A percentile compares a stretch with the other conserved stretches of the same genome.
Evolutionary conservation across 192 early-diverging fungal genomes (phyloP).

Genomic region (Dissophora ornata): DNA sequence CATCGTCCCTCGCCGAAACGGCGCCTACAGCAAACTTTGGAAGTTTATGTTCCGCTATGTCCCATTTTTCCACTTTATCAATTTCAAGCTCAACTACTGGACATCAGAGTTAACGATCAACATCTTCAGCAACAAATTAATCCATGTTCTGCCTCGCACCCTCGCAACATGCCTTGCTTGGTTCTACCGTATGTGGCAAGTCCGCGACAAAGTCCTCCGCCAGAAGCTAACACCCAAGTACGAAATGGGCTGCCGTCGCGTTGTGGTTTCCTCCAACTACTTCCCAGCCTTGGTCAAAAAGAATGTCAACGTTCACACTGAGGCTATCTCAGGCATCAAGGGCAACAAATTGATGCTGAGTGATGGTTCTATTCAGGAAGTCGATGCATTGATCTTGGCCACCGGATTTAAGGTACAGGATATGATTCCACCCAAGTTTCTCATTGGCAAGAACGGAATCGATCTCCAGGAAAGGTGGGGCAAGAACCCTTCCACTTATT

Average conservation of each 20-base stretch:
- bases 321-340: constrained; percentile 36
- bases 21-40: constrained; percentile 37
- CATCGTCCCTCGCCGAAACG: constrained; percentile 53
- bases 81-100: constrained; percentile 46
- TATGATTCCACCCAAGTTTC: constrained; percentile 34
- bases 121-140: constrained; percentile 41
- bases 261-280: constrained; percentile 49
- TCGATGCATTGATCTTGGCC: constrained; percentile 63
- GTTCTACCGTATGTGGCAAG: constrained; percentile 26
- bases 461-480: constrained; percentile 52
- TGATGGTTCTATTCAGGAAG: constrained; percentile 53
- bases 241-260: constrained; percentile 56
- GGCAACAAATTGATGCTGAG: constrained; percentile 38
- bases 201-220: constrained; percentile 34
- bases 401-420: constrained; percentile 64
- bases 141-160: constrained; percentile 26
- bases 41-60: constrained; percentile 56
- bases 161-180: constrained; percentile 24
- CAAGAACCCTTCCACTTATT: constrained; percentile 54
- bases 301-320: constrained; percentile 40
- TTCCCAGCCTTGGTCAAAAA: constrained; percentile 51
- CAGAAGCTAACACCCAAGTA: constrained; percentile 60
- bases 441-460: constrained; percentile 48
- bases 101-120: constrained; percentile 42
- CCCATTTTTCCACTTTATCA: constrained; percentile 53